Percentiles rank a stretch among this genome's conserved stretches.
These are phyloP conservation scores for Yueomyces sp. DNA, from an alignment of 805 yeast genomes.

Conservation along the genomic window DNA sequence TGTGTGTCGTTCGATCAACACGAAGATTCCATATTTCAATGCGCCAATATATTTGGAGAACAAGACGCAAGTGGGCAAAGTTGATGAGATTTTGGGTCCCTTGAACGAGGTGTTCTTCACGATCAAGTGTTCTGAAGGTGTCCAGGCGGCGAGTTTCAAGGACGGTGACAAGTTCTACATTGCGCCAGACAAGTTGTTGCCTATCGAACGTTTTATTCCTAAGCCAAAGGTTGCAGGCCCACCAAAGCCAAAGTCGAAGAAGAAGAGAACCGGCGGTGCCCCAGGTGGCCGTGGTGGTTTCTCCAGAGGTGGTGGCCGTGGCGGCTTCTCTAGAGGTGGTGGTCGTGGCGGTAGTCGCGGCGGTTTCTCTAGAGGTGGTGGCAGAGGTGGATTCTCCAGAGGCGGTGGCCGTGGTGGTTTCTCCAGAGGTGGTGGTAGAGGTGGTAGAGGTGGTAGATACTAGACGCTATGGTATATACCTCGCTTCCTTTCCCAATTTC, in stretches of 20 bases:
- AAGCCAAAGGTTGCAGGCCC: constrained; percentile 85
- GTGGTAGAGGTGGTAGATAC: constrained; percentile 10
- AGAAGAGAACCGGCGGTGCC: constrained; percentile 39
- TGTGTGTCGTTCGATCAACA: constrained; percentile 88
- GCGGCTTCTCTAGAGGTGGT: constrained; percentile 27
- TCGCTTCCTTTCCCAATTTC: too few species aligned
- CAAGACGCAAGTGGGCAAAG: constrained; percentile 92
- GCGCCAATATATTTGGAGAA: constrained; percentile 96
- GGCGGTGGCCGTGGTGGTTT: constrained; percentile 29
- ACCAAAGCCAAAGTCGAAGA: constrained; percentile 59
- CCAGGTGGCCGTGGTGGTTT: constrained; percentile 35
- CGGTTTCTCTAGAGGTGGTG: constrained; percentile 23
- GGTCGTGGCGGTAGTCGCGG: constrained; percentile 25
- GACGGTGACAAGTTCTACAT: constrained; percentile 93
- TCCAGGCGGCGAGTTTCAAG: constrained; percentile 84
- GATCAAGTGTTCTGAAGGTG: constrained; percentile 91
- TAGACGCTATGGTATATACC: too few species aligned
- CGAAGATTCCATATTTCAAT: constrained; percentile 93
- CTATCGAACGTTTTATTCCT: constrained; percentile 93
- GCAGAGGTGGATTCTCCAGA: constrained; percentile 19
- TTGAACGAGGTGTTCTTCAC: constrained; percentile 97
- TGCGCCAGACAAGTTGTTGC: constrained; percentile 89
- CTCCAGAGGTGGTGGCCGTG: constrained; percentile 31
- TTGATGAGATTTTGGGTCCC: constrained; percentile 96
- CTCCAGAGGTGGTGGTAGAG: constrained; percentile 30